phyloP scores from a whole-genome alignment of 352 stramenopile species.

The Pythium coloratum region DNA sequence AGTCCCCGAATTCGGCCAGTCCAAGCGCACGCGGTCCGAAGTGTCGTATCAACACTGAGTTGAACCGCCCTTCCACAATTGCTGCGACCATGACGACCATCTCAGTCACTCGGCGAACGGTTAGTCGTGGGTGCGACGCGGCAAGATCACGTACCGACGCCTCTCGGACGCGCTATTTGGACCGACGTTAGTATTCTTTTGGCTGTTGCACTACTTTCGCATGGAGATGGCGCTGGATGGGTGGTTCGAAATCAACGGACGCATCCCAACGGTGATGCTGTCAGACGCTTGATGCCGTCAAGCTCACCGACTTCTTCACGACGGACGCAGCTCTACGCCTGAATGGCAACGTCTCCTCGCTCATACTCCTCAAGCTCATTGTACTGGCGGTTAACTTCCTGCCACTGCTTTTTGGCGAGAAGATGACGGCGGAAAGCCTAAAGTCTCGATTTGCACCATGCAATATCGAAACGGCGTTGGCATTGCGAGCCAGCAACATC shows the following conservation, averaged over 20 bases:
- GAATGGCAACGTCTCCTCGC: constrained; percentile 27
- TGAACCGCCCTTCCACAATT: too few species aligned
- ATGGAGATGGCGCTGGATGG: constrained; percentile 18
- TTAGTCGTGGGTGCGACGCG: too few species aligned
- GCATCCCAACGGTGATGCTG: constrained; percentile 11
- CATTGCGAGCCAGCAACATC: constrained; percentile 26
- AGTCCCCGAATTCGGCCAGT: too few species aligned
- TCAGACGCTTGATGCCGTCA: constrained; percentile 21
- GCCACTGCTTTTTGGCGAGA: constrained; percentile 18
- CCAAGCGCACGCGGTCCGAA: too few species aligned
- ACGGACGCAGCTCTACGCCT: constrained; percentile 29
- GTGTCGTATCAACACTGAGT: too few species aligned
- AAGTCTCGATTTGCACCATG: constrained; percentile 8
- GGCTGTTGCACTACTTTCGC: constrained; percentile 30
- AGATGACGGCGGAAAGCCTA: constrained; percentile 13
- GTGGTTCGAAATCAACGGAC: constrained; percentile 19
- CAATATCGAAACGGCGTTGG: constrained; percentile 28
- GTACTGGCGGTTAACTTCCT: constrained; percentile 32
- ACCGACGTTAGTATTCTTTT: constrained; percentile 30
- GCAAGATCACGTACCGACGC: too few species aligned
- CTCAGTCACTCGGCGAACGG: too few species aligned
- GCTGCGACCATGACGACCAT: too few species aligned
- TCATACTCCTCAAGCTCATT: constrained; percentile 31
- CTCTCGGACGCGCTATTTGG: too few species aligned
- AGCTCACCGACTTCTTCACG: constrained; percentile 31